Conservation (phyloP, 495 filamentous ascomycete genomes). For the Xylaria telfairii region DNA sequence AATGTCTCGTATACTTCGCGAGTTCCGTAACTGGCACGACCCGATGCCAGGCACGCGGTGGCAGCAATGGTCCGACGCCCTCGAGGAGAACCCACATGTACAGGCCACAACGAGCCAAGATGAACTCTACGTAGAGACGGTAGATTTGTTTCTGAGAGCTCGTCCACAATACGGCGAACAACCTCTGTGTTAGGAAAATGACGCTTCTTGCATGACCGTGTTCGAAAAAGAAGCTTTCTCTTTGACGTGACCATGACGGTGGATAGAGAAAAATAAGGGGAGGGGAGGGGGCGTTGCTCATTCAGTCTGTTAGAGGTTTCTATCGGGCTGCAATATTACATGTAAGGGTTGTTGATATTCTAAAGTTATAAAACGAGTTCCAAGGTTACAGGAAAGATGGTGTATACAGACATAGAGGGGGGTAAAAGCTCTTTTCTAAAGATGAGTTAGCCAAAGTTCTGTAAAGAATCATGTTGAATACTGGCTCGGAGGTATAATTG, state of each 20-base stretch:
- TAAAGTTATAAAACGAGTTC: not conserved
- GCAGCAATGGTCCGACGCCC: slow-evolving; percentile 79
- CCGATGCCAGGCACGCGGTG: slow-evolving; percentile 73
- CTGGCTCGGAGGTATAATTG: not conserved
- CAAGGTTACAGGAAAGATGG: not conserved
- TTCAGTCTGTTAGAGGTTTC: not conserved
- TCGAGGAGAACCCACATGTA: slow-evolving; percentile 76
- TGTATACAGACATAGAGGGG: not conserved
- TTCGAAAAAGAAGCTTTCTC: not conserved
- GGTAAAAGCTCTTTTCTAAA: not conserved
- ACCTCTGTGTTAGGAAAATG: slow-evolving; percentile 21
- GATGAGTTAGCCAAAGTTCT: not conserved
- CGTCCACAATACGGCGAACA: slow-evolving; percentile 32
- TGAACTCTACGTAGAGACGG: slow-evolving; percentile 75
- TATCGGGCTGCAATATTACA: not conserved
- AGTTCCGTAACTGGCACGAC: slow-evolving; percentile 82
- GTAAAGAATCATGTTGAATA: not conserved
- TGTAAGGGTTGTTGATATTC: not conserved
- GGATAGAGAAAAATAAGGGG: slow-evolving; percentile 12
- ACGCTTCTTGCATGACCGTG: not conserved
- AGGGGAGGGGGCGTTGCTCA: not conserved
- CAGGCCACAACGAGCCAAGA: slow-evolving; percentile 78
- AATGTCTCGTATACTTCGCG: slow-evolving; percentile 72
- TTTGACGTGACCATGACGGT: not conserved
- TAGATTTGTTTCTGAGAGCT: slow-evolving; percentile 62